phyloP scores from a whole-genome alignment of 495 filamentous ascomycete species.

The Penicillium canescens region DNA sequence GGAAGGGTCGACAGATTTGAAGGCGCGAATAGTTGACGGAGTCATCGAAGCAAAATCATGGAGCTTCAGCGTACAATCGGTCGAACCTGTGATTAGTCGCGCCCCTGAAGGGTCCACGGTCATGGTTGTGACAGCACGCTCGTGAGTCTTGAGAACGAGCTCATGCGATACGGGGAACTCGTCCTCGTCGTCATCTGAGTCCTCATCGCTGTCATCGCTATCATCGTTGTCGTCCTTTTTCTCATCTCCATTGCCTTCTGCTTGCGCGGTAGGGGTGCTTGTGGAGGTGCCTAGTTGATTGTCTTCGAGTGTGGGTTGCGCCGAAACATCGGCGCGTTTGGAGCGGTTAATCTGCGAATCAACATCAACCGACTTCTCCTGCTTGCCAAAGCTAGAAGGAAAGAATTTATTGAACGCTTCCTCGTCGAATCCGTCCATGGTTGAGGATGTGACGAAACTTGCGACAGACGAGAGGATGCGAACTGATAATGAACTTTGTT shows the following conservation, averaged over 20 bases:
- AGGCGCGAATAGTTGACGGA: constrained; percentile 86
- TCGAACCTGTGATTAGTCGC: constrained; percentile 83
- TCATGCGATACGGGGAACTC: constrained; percentile 94
- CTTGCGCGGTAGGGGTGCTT: constrained; percentile 12
- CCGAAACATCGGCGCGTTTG: constrained; percentile 54
- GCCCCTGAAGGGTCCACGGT: constrained; percentile 83
- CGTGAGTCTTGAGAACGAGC: constrained; percentile 87
- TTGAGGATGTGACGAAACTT: constrained; percentile 14
- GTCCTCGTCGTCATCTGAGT: constrained; percentile 70
- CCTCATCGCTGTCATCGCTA: constrained; percentile 52
- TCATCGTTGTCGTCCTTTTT: constrained; percentile 38
- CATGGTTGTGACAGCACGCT: constrained; percentile 79
- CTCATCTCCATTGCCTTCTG: constrained; percentile 25
- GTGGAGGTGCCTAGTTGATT: constrained; percentile 19
- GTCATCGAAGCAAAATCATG: constrained; percentile 97
- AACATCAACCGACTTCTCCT: constrained; percentile 69
- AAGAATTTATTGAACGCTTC: constrained; percentile 82
- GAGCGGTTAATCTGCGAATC: constrained; percentile 76
- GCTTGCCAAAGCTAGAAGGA: constrained; percentile 85
- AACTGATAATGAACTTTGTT: constrained; percentile 33
- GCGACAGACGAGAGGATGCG: constrained; percentile 10
- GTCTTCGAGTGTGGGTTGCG: constrained; percentile 22
- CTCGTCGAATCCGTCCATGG: constrained; percentile 69
- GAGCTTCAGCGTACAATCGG: constrained; percentile 86
- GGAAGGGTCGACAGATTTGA: constrained; percentile 88